A percentile compares a stretch with the other conserved stretches of the same genome.
These are phyloP conservation scores for Piromyces finnis DNA, from an alignment of 192 early-diverging fungal species.

Conservation along the genomic window DNA sequence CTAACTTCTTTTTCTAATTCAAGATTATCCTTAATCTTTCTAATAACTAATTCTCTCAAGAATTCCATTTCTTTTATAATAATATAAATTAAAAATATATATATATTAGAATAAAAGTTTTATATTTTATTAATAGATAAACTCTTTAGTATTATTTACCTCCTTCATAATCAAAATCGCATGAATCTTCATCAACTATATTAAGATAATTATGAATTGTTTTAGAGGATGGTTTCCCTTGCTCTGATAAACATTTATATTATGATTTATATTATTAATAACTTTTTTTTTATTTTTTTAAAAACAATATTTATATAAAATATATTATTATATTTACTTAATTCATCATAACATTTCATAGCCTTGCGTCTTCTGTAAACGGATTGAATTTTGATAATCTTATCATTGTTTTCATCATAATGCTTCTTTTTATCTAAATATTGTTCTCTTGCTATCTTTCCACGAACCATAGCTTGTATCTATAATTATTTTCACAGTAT, in stretches of 20 bases:
- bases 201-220: conserved; percentile 73
- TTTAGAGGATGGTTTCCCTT: conserved; percentile 51
- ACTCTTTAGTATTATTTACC: conserved; percentile 12
- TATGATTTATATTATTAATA: too few relatives aligned
- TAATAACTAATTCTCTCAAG: conserved; percentile 67
- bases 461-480: conserved; percentile 42
- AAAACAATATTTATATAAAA: too few relatives aligned
- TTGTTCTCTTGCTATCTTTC: conserved; percentile 36
- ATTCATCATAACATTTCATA: conserved; percentile 16
- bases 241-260: too few relatives aligned
- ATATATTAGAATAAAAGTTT: too few relatives aligned
- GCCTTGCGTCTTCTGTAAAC: conserved; percentile 19
- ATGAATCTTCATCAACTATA: conserved; percentile 72
- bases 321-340: conserved; percentile 27
- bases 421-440: conserved; percentile 34
- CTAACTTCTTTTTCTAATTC: conserved; percentile 56
- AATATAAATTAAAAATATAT: not conserved
- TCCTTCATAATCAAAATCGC: conserved; percentile 88
- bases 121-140: too few relatives aligned
- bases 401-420: conserved; percentile 42
- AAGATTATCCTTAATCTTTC: conserved; percentile 77
- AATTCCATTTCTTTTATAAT: conserved; percentile 50
- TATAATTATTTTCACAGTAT: too few relatives aligned
- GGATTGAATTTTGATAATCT: conserved; percentile 63
- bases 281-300: too few relatives aligned